Percentiles rank a stretch among this genome's conserved stretches.
phyloP scores from a whole-genome alignment of 805 yeast species.

The Schwanniomyces yamadae region DNA sequence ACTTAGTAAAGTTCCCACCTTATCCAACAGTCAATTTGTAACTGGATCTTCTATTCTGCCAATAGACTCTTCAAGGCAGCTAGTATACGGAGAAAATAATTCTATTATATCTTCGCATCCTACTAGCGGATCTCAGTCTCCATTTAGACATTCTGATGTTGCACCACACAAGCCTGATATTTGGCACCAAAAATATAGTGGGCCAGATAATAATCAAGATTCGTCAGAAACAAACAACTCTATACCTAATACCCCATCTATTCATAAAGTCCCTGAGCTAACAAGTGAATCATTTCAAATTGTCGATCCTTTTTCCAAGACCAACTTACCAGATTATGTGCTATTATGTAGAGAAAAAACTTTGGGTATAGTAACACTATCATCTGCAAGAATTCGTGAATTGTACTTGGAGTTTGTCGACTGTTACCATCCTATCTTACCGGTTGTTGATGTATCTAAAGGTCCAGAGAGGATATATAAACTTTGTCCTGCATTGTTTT shows the following conservation, averaged over 20 bases:
- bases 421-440: slow-evolving; percentile 82
- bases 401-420: slow-evolving; percentile 68
- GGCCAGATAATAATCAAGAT: neutral
- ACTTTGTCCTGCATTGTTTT: slow-evolving; percentile 84
- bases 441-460: slow-evolving; percentile 76
- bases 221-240: slow-evolving; percentile 25
- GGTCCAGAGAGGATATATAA: slow-evolving; percentile 82
- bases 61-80: neutral
- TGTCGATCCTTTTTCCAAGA: slow-evolving; percentile 3
- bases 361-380: slow-evolving; percentile 64
- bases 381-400: slow-evolving; percentile 57
- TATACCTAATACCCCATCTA: slow-evolving; percentile 30
- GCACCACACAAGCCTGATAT: neutral
- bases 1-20: slow-evolving; percentile 24
- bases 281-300: neutral
- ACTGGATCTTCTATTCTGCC: neutral
- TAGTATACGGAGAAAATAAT: neutral
- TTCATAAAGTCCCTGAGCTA: slow-evolving; percentile 12
- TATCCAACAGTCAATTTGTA: slow-evolving; percentile 9
- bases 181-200: neutral
- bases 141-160: neutral
- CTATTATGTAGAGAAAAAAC: slow-evolving; percentile 64
- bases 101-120: neutral
- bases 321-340: slow-evolving; percentile 18
- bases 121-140: neutral